phyloP scores from a whole-genome alignment of 805 yeast species.

The Zygotorulaspora florentina region DNA sequence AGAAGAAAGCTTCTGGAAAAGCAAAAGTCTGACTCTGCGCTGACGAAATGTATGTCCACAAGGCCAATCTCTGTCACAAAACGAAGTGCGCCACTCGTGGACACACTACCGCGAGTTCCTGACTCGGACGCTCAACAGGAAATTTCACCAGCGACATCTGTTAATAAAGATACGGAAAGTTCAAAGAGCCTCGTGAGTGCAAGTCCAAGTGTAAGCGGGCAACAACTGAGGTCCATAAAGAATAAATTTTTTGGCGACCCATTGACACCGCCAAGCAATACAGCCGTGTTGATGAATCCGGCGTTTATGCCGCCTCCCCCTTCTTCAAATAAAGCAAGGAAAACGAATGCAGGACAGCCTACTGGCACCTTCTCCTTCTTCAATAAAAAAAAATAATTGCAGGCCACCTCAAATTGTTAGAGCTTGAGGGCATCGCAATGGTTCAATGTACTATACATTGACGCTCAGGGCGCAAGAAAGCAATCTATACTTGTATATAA shows the following conservation, averaged over 20 bases:
- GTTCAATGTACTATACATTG: too few species aligned
- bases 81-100: constrained; percentile 2
- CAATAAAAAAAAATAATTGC: constrained; percentile 16
- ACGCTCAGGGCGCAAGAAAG: too few species aligned
- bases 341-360: constrained; percentile 6
- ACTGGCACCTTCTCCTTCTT: constrained; percentile 20
- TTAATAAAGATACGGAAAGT: constrained; percentile 7
- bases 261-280: constrained; percentile 1
- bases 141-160: constrained; percentile 22
- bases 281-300: constrained; percentile 18
- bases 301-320: constrained; percentile 18
- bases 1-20: constrained; percentile 7
- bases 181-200: constrained; percentile 2
- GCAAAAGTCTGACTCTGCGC: constrained; percentile 13
- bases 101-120: constrained; percentile 11
- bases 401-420: background rate
- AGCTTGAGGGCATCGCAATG: background rate
- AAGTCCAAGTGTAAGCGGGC: background rate
- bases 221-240: constrained; percentile 2
- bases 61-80: constrained; percentile 1
- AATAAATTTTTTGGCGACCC: constrained; percentile 6
- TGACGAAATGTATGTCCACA: constrained; percentile 9
- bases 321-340: constrained; percentile 12
- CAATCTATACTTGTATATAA: too few species aligned
- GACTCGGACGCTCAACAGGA: constrained; percentile 7